These are phyloP conservation scores for Tetrapyrgos nigripes DNA, from an alignment of 1,284 basidiomycete species.

Conservation along the genomic window DNA sequence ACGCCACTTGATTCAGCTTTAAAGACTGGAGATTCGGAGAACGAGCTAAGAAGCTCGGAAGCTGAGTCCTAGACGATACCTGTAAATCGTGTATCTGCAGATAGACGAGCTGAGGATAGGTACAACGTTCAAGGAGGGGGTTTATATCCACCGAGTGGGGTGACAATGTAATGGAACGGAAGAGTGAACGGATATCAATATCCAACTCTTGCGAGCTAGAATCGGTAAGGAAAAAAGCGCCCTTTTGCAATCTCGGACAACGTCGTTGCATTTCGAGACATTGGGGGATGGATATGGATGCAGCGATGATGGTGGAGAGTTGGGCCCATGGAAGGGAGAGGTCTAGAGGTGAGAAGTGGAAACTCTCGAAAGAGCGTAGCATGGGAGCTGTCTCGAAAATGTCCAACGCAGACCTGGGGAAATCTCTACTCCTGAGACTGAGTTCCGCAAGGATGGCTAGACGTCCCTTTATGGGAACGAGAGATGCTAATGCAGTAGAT, in stretches of 20 bases:
- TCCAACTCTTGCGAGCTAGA: no score
- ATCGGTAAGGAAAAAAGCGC: background rate
- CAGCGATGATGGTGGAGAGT: conserved; percentile 39
- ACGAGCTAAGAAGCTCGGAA: background rate
- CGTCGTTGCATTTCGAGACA: conserved; percentile 27
- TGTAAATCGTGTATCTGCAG: background rate
- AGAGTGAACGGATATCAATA: background rate
- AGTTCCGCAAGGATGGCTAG: background rate
- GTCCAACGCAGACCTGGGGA: conserved; percentile 12
- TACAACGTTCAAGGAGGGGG: background rate
- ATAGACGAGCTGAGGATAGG: background rate
- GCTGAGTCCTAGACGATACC: background rate
- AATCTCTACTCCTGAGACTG: background rate
- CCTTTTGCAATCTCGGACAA: background rate
- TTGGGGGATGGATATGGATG: conserved; percentile 39
- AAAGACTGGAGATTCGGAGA: no score
- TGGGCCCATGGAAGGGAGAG: conserved; percentile 43
- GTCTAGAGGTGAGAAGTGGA: conserved; percentile 42
- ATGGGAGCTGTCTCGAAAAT: conserved; percentile 40
- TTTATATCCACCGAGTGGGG: background rate
- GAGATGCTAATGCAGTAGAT: background rate
- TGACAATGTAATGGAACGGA: background rate
- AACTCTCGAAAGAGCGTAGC: conserved; percentile 41
- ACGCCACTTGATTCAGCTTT: no score
- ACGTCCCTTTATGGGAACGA: background rate